Conservation (phyloP, 192 early-diverging fungal species). For the Backusella parvicylindrica region DNA sequence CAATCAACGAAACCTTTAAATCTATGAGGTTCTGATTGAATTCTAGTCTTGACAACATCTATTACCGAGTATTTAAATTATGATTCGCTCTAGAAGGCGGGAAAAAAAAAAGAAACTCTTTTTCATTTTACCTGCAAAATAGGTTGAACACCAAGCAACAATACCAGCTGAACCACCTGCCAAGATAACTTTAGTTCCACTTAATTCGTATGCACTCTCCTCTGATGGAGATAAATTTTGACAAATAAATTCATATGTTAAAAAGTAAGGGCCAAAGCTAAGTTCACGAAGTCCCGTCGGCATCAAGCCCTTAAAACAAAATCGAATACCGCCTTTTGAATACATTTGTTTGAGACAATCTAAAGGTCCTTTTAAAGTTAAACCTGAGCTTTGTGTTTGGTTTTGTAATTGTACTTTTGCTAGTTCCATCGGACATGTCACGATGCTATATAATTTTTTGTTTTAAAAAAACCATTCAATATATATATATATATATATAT, state of each 20-base stretch:
- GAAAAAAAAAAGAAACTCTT: background rate
- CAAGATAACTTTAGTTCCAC: constrained; percentile 39
- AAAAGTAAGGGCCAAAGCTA: constrained; percentile 56
- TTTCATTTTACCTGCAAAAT: constrained; percentile 45
- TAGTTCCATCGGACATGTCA: constrained; percentile 58
- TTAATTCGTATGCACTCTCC: constrained; percentile 30
- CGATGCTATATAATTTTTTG: constrained; percentile 33
- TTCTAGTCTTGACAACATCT: constrained; percentile 61
- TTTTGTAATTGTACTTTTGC: constrained; percentile 55
- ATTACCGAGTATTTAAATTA: background rate
- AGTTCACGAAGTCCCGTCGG: constrained; percentile 49
- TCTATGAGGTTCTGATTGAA: constrained; percentile 49
- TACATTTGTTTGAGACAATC: constrained; percentile 48
- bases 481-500: background rate
- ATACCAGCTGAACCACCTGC: constrained; percentile 59
- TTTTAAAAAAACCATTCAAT: too few relatives aligned
- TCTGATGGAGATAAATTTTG: constrained; percentile 30
- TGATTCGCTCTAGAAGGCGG: background rate
- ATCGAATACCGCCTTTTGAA: constrained; percentile 43
- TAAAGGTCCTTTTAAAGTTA: constrained; percentile 44
- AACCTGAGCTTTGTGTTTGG: constrained; percentile 30
- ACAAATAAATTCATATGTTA: constrained; percentile 49
- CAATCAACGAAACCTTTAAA: constrained; percentile 44
- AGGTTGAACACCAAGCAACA: constrained; percentile 53
- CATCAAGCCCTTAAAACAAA: constrained; percentile 48